Base-by-base conservation (phyloP, 106 monocot genomes). In the Agapanthus africanus region DNA sequence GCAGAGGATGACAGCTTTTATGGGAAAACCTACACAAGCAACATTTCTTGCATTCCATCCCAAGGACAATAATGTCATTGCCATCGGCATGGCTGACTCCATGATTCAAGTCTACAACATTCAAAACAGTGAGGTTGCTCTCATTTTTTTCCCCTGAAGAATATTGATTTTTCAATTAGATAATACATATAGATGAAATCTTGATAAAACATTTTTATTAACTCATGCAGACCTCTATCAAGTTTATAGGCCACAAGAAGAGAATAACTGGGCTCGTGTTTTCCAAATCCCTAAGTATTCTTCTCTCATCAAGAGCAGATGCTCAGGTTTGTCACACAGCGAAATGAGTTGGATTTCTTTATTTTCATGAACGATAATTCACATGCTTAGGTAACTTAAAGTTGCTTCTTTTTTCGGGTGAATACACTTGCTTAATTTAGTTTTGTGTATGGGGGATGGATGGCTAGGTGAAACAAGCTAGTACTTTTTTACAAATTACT, bases 41-140 rank as follows among this genome's bases (percentile, higher is more conserved):
- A 87, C 87, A 26, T 87, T 74, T 66, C 70, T 91, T 28, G 87
- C 87, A 21, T 87, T 87, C 62, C 81, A 87, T 70, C 91, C 87
- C 1, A 76, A 84, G 34, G 87, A 91, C 27, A 85, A 82, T 50
- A 91, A 87, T 57, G 72, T 81, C 15, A 75, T 87, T 74, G 87
- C 82, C 39, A 80, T 91, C 40, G 91, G 91, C 31, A 87, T 91
- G 91, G 82, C 82, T 40, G 87, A 91, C 46, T 87, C 77, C 28
- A 67, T 79, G 41, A 85, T 91, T 37, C 81, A 87, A 34, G 80
- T 91, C n/a, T 91, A 80, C 32, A 82, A 91, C 76, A 82, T 80
- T 19, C 87, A 72, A 31, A 61, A 68, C 59, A 76, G 80, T 63
- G 84, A 91, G 87, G 87, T 82, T 67, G 36, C 3, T 76, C 50